These are phyloP conservation scores for Kodamaea leandrae DNA, from an alignment of 805 yeast genomes.

Conservation along the genomic window DNA sequence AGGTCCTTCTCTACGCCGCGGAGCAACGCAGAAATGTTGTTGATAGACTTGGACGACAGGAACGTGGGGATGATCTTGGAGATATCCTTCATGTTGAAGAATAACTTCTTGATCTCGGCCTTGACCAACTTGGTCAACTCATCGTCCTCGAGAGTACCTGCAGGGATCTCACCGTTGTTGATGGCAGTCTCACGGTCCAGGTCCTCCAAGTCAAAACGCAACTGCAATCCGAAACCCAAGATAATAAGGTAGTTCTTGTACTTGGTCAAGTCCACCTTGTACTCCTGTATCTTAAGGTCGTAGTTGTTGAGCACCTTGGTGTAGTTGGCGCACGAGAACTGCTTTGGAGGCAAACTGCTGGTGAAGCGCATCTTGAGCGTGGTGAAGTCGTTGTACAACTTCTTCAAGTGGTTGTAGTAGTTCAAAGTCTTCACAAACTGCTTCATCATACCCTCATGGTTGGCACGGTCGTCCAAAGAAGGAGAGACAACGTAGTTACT, in stretches of 20 bases:
- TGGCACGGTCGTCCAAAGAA: constrained; percentile 20
- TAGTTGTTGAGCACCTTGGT: constrained; percentile 37
- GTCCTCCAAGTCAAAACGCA: constrained; percentile 42
- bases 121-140: constrained; percentile 35
- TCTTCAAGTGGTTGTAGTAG: constrained; percentile 40
- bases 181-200: constrained; percentile 20
- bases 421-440: constrained; percentile 42
- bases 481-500: constrained; percentile 27
- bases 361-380: constrained; percentile 29
- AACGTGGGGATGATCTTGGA: constrained; percentile 35
- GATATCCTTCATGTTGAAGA: constrained; percentile 30
- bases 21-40: constrained; percentile 16
- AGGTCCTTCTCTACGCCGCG: constrained; percentile 9
- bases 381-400: constrained; percentile 31
- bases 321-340: constrained; percentile 28
- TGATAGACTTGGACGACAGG: constrained; percentile 27
- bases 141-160: constrained; percentile 14
- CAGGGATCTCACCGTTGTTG: constrained; percentile 16
- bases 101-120: constrained; percentile 31
- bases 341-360: constrained; percentile 24
- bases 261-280: constrained; percentile 43
- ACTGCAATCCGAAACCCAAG: constrained; percentile 46
- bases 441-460: constrained; percentile 42
- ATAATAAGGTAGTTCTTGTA: constrained; percentile 45
- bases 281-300: constrained; percentile 39